Evolutionary conservation across 257 asterid species (phyloP).

Genomic region (Plantago elongata): DNA sequence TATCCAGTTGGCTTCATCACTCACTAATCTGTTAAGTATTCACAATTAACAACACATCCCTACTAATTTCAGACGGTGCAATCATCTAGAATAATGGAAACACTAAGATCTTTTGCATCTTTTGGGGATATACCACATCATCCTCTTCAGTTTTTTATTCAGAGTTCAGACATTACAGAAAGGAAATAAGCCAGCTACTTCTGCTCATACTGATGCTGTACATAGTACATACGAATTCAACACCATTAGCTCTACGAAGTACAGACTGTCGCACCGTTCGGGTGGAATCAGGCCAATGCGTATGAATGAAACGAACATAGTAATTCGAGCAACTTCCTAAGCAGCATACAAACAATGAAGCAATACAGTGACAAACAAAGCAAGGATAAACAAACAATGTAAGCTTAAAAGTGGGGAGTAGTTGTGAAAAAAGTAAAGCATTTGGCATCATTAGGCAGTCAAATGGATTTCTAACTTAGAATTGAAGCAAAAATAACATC

Average conservation of each 20-base stretch:
- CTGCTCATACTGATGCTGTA: conserved; percentile 4
- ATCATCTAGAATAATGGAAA: conserved; percentile 17
- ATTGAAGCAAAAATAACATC: conserved; percentile 1
- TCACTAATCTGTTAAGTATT: conserved; percentile 26
- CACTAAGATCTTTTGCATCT: conserved; percentile 20
- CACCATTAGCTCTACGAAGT: too few relatives aligned
- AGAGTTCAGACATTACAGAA: neutral
- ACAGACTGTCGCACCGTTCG: too few relatives aligned
- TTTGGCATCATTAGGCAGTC: conserved; percentile 17
- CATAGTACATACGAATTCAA: neutral
- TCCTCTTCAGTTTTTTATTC: neutral
- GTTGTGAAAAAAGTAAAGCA: conserved; percentile 12
- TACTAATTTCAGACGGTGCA: conserved; percentile 33
- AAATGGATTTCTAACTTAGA: conserved; percentile 12
- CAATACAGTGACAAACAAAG: too few relatives aligned
- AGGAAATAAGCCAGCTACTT: conserved; percentile 11
- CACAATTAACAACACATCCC: conserved; percentile 37
- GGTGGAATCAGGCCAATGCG: too few relatives aligned
- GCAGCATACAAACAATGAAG: too few relatives aligned
- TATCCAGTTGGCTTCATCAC: conserved; percentile 23
- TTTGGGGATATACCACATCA: conserved; percentile 12
- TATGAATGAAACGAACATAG: too few relatives aligned
- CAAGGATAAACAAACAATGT: too few relatives aligned
- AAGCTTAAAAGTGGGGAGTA: neutral
- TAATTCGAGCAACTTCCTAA: too few relatives aligned